Evolutionary conservation across 495 filamentous ascomycete species (phyloP).

Genomic region (Cryomyces minteri): DNA sequence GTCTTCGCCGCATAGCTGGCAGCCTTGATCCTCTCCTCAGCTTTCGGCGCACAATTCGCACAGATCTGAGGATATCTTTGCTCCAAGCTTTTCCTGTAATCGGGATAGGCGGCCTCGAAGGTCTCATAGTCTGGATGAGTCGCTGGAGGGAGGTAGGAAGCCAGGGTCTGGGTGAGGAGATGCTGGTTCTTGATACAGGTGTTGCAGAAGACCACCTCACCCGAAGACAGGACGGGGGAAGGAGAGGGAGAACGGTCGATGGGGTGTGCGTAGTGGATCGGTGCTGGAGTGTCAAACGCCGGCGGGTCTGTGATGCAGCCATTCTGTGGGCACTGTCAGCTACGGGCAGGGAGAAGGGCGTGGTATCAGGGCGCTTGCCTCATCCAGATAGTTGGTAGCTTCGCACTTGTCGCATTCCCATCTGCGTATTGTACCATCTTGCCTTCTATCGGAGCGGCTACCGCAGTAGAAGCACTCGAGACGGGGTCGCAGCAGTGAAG

Average conservation of each 20-base stretch:
- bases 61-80: constrained; percentile 72
- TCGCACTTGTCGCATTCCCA: constrained; percentile 49
- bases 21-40: constrained; percentile 41
- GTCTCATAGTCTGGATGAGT: constrained; percentile 43
- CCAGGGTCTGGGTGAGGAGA: constrained; percentile 44
- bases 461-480: background rate
- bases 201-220: constrained; percentile 48
- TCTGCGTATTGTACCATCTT: background rate
- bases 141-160: constrained; percentile 49
- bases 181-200: constrained; percentile 72
- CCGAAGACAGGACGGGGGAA: constrained; percentile 13
- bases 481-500: background rate
- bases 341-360: background rate
- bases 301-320: constrained; percentile 80
- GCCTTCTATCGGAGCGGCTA: background rate
- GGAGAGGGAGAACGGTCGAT: constrained; percentile 15
- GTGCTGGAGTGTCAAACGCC: constrained; percentile 25
- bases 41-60: constrained; percentile 49
- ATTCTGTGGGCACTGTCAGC: constrained; percentile 28
- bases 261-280: constrained; percentile 16
- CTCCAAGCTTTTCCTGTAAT: constrained; percentile 47
- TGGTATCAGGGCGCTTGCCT: constrained; percentile 20
- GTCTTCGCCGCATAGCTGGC: constrained; percentile 64
- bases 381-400: constrained; percentile 66
- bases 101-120: constrained; percentile 35